Evolutionary conservation across 768 basidiomycete species (phyloP).

Genomic region (Termitomyces sp.): DNA sequence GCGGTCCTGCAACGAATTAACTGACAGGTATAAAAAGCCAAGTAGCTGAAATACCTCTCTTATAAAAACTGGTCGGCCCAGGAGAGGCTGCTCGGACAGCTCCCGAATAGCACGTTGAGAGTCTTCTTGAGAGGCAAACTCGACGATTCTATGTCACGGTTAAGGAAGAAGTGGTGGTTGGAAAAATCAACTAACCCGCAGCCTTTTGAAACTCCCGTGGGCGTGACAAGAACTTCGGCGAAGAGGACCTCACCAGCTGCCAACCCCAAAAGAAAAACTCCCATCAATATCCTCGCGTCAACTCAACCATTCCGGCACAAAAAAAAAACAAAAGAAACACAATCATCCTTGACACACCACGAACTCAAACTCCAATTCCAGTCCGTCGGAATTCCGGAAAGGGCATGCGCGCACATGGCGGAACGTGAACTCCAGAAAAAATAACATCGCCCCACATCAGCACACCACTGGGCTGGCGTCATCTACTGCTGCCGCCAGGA

Average conservation of each 20-base stretch:
- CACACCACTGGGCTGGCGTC: conserved; percentile 17
- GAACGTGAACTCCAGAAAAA: conserved; percentile 17
- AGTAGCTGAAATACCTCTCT: conserved; percentile 63
- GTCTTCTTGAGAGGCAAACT: conserved; percentile 87
- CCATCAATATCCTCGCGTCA: conserved; percentile 88
- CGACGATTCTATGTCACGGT: conserved; percentile 70
- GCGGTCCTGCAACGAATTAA: conserved; percentile 62
- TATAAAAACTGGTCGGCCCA: conserved; percentile 93
- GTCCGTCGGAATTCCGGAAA: conserved; percentile 22
- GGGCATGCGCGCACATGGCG: conserved; percentile 12
- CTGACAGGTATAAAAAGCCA: not conserved
- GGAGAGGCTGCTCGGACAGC: conserved; percentile 82
- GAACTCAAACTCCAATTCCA: conserved; percentile 32
- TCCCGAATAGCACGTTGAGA: conserved; percentile 86
- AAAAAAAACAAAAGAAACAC: conserved; percentile 30
- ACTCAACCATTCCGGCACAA: conserved; percentile 51
- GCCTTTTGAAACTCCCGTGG: conserved; percentile 95
- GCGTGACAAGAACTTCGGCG: conserved; percentile 97
- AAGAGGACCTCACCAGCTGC: conserved; percentile 99
- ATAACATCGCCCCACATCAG: conserved; percentile 12
- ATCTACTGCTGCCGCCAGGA: conserved; percentile 25
- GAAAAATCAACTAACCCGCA: conserved; percentile 75
- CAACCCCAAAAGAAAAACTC: conserved; percentile 84
- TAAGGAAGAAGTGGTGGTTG: conserved; percentile 9
- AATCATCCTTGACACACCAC: conserved; percentile 26